These are phyloP conservation scores for Schizophyllum amplum DNA, from an alignment of 1,284 basidiomycete species.

Conservation along the genomic window DNA sequence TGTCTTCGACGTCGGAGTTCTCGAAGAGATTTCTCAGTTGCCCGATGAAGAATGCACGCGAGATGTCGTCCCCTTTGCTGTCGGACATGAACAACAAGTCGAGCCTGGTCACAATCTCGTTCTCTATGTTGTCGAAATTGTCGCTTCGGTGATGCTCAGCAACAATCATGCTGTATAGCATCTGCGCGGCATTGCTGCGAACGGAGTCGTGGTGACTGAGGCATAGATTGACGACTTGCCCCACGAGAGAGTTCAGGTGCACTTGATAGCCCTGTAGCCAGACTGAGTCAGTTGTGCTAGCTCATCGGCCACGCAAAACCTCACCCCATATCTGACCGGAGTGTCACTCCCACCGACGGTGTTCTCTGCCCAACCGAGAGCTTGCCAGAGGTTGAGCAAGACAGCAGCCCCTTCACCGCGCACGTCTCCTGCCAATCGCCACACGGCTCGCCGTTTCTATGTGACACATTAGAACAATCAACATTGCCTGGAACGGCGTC, in stretches of 20 bases:
- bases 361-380: conserved; percentile 73
- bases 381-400: conserved; percentile 79
- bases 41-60: conserved; percentile 89
- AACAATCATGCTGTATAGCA: conserved; percentile 94
- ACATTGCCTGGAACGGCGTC: not conserved
- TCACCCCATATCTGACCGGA: conserved; percentile 52
- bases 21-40: conserved; percentile 88
- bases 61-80: conserved; percentile 84
- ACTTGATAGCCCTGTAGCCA: conserved; percentile 69
- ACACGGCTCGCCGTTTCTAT: conserved; percentile 89
- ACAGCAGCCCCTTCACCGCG: conserved; percentile 89
- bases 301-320: conserved; percentile 18
- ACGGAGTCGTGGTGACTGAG: conserved; percentile 92
- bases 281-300: conserved; percentile 6
- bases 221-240: conserved; percentile 87
- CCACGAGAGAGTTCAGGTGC: conserved; percentile 80
- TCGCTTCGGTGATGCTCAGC: conserved; percentile 81
- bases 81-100: conserved; percentile 91
- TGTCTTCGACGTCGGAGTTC: conserved; percentile 70
- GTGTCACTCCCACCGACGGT: conserved; percentile 38
- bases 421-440: conserved; percentile 93
- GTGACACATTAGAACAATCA: conserved; percentile 14
- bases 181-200: conserved; percentile 84
- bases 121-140: conserved; percentile 83
- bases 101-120: conserved; percentile 90